These are phyloP conservation scores for Naganishia onofrii DNA, from an alignment of 768 basidiomycete species.

Conservation along the genomic window DNA sequence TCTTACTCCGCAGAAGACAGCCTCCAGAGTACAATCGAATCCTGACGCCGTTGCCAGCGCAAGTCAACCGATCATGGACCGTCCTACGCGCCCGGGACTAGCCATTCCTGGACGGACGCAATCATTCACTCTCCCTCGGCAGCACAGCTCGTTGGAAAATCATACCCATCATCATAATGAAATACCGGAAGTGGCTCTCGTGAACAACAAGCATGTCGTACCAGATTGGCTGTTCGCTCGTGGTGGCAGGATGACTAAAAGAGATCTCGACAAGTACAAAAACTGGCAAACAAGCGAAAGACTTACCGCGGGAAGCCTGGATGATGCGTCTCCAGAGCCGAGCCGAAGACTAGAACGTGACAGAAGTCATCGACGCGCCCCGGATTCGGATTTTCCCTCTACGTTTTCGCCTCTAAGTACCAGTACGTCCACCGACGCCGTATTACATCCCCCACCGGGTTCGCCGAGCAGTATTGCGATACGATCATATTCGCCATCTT, in stretches of 20 bases:
- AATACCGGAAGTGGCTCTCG: conserved; percentile 88
- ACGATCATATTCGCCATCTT: conserved; percentile 34
- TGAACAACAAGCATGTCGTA: conserved; percentile 91
- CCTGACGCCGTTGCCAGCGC: background rate
- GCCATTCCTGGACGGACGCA: conserved; percentile 22
- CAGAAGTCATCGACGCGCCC: conserved; percentile 17
- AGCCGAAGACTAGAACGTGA: conserved; percentile 6
- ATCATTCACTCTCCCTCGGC: conserved; percentile 29
- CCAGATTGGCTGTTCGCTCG: conserved; percentile 77
- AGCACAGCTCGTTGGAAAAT: conserved; percentile 16
- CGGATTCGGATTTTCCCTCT: conserved; percentile 23
- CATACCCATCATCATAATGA: conserved; percentile 55
- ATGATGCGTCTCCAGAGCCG: conserved; percentile 8
- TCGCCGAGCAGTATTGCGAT: conserved; percentile 39
- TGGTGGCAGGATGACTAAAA: conserved; percentile 25
- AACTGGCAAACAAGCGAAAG: conserved; percentile 41
- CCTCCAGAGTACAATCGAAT: background rate
- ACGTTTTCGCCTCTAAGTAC: conserved; percentile 26
- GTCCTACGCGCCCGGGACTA: background rate
- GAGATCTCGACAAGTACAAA: conserved; percentile 28
- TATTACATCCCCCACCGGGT: conserved; percentile 14
- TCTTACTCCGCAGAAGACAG: background rate
- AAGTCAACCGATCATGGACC: background rate
- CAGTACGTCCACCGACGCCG: background rate
- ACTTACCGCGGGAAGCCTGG: conserved; percentile 26